These are phyloP conservation scores for Apiotrichum gamsii DNA, from an alignment of 1,284 basidiomycete species.

Conservation along the genomic window DNA sequence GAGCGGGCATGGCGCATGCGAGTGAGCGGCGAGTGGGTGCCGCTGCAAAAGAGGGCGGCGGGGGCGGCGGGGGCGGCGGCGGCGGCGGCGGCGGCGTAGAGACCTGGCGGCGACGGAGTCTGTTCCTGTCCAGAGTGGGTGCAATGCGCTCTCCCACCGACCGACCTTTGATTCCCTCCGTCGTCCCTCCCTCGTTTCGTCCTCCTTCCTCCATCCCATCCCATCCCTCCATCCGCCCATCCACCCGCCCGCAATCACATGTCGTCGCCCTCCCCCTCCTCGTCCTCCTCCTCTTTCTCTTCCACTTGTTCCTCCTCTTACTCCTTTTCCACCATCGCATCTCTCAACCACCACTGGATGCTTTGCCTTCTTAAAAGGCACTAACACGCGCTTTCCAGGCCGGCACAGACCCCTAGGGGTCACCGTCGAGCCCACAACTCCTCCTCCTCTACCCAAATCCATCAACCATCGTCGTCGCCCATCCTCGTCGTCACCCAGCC, in stretches of 20 bases:
- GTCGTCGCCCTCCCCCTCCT: not conserved
- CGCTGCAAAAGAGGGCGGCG: too few species aligned
- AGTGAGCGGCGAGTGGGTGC: too few species aligned
- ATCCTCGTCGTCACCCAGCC: not conserved
- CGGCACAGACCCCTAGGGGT: slow-evolving; percentile 20
- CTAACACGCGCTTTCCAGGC: slow-evolving; percentile 14
- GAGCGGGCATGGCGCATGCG: too few species aligned
- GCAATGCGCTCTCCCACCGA: too few species aligned
- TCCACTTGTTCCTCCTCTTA: not conserved
- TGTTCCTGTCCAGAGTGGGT: too few species aligned
- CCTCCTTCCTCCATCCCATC: not conserved
- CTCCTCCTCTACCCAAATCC: not conserved
- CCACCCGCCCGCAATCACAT: too few species aligned
- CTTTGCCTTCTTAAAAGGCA: slow-evolving; percentile 10
- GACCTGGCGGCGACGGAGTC: too few species aligned
- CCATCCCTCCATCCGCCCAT: not conserved
- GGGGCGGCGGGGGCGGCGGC: too few species aligned
- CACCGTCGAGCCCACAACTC: slow-evolving; percentile 15
- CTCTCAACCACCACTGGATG: slow-evolving; percentile 11
- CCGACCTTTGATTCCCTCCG: too few species aligned
- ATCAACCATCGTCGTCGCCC: not conserved
- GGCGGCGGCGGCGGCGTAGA: too few species aligned
- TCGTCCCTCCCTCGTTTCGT: too few species aligned
- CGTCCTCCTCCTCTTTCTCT: not conserved
- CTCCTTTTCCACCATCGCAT: not conserved